Conservation (phyloP, 495 filamentous ascomycete genomes). For the Hypoxylon trugodes region DNA sequence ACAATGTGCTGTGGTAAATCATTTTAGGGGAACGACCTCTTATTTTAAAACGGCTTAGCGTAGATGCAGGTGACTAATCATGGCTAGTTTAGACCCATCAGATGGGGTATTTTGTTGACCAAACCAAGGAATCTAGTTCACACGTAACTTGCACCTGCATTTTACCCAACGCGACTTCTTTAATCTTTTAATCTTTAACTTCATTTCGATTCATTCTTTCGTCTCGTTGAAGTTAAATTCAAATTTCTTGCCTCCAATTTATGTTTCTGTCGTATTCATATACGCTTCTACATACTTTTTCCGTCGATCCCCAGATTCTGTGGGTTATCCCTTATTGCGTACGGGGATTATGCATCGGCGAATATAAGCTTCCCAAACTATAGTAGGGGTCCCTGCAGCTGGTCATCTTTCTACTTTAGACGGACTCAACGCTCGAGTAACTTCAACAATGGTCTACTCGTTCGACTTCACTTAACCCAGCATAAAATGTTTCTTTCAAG, state of each 20-base stretch:
- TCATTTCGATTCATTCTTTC: too few species aligned
- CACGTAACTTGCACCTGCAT: not conserved
- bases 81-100: too few species aligned
- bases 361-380: conserved; percentile 14
- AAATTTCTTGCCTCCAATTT: too few species aligned
- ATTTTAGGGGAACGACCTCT: too few species aligned
- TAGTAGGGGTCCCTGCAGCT: conserved; percentile 4
- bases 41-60: too few species aligned
- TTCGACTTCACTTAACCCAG: conserved; percentile 15
- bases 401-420: conserved; percentile 23
- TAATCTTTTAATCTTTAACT: not conserved
- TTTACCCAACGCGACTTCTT: not conserved
- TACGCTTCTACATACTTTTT: not conserved
- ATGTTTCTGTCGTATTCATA: too few species aligned
- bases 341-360: not conserved
- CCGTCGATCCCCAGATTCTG: not conserved
- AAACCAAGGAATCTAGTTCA: too few species aligned
- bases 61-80: too few species aligned
- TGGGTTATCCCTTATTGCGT: not conserved
- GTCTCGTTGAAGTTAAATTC: too few species aligned
- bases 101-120: too few species aligned
- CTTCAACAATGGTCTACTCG: conserved; percentile 13
- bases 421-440: conserved; percentile 5
- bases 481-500: conserved; percentile 35
- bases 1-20: not conserved